phyloP scores from a whole-genome alignment of 2,329 filamentous ascomycete genomes.

The Ustilaginoidea virens region DNA sequence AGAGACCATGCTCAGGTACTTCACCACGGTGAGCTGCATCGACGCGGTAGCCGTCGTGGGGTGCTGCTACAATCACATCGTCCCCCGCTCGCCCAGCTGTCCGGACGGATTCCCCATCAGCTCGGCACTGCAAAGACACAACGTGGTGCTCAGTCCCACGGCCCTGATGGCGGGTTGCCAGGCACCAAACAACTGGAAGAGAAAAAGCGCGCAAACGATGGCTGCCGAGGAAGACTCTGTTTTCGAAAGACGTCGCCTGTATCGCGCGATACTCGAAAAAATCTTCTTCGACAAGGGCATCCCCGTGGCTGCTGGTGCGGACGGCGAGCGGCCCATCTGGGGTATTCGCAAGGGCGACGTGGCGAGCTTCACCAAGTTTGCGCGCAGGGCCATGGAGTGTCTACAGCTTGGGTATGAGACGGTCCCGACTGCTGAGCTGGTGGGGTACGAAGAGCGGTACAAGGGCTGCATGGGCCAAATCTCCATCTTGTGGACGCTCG shows the following conservation, averaged over 20 bases:
- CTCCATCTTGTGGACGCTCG: constrained; percentile 17
- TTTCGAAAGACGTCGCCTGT: constrained; percentile 13
- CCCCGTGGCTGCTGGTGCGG: constrained; percentile 1
- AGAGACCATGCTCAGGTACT: constrained; percentile 18
- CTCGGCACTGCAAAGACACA: constrained; percentile 9
- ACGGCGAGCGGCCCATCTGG: constrained; percentile 11
- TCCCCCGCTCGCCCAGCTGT: constrained; percentile 17
- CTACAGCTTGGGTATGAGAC: constrained; percentile 7
- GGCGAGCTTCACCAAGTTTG: constrained; percentile 11
- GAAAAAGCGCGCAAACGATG: constrained; percentile 10
- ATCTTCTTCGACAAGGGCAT: constrained; percentile 12
- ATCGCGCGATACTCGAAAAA: constrained; percentile 14
- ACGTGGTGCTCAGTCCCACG: constrained; percentile 13
- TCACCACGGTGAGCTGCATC: constrained; percentile 9
- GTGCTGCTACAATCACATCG: constrained; percentile 19
- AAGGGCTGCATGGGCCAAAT: constrained; percentile 10
- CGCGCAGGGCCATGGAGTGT: constrained; percentile 11
- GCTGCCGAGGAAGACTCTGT: constrained; percentile 5
- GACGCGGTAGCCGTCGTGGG: constrained; percentile 12
- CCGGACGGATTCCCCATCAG: constrained; percentile 24
- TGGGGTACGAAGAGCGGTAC: constrained; percentile 12
- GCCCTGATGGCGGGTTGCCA: constrained; percentile 19
- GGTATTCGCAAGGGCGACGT: constrained; percentile 15
- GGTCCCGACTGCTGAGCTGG: constrained; percentile 10
- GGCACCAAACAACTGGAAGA: constrained; percentile 17